Conservation (phyloP, 805 yeast species). For the Pichia paraexigua region DNA sequence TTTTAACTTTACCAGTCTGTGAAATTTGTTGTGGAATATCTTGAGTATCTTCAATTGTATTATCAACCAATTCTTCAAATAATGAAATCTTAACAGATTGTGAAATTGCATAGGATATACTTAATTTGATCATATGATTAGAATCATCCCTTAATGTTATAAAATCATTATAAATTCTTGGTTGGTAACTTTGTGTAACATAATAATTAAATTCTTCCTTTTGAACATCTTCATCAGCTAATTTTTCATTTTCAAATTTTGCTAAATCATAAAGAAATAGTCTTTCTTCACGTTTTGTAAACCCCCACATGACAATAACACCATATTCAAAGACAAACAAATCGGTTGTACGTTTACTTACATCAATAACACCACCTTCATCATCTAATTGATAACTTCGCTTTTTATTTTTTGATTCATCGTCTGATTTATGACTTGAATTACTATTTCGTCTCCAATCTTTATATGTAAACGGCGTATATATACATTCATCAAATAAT, state of each 20-base stretch:
- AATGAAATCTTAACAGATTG: conserved; percentile 93
- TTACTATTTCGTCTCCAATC: conserved; percentile 54
- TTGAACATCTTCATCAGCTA: conserved; percentile 87
- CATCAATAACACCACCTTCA: conserved; percentile 92
- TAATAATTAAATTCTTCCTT: conserved; percentile 93
- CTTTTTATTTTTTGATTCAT: conserved; percentile 11
- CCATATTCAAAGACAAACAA: conserved; percentile 92
- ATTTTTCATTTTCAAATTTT: conserved; percentile 85
- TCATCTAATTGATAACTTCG: conserved; percentile 63
- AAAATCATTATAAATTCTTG: conserved; percentile 91
- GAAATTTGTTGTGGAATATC: conserved; percentile 97
- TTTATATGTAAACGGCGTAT: conserved; percentile 79
- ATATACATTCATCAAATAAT: conserved; percentile 88
- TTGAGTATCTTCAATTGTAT: conserved; percentile 94
- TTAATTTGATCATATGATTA: conserved; percentile 85
- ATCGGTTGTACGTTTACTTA: conserved; percentile 70
- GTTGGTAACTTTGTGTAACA: conserved; percentile 89
- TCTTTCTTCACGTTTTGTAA: conserved; percentile 71
- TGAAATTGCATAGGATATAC: conserved; percentile 92
- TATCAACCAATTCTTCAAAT: conserved; percentile 92
- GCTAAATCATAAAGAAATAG: conserved; percentile 78
- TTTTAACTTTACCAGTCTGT: conserved; percentile 85
- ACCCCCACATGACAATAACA: conserved; percentile 97
- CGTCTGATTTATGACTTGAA: conserved; percentile 5
- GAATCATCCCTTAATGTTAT: conserved; percentile 84